Evolutionary conservation across 176 grass and related monocot species (phyloP).

Genomic region (Rhipidocladum racemiflorum): DNA sequence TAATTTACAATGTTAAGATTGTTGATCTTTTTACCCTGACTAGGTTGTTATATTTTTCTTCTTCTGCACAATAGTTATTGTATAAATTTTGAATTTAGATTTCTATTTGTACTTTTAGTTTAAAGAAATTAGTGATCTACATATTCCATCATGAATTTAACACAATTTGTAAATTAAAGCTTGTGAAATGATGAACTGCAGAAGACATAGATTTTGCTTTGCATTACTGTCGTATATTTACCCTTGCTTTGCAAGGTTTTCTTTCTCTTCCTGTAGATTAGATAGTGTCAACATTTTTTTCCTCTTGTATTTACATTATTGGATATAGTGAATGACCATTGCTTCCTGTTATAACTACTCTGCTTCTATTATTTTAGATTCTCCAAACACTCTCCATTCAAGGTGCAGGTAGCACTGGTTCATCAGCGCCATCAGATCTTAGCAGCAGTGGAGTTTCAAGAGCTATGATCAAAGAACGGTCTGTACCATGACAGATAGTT

Average conservation of each 20-base stretch:
- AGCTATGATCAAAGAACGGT: constrained; percentile 70
- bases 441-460: constrained; percentile 65
- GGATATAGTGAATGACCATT: constrained; percentile 7
- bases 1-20: constrained; percentile 8
- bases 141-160: neutral
- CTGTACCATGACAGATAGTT: neutral
- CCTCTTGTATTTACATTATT: neutral
- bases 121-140: neutral
- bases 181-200: constrained; percentile 14
- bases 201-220: neutral
- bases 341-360: constrained; percentile 26
- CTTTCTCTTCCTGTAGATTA: neutral
- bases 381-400: constrained; percentile 66
- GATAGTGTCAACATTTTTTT: neutral
- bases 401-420: constrained; percentile 37
- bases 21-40: constrained; percentile 9
- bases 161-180: constrained; percentile 10
- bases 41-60: constrained; percentile 27
- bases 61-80: constrained; percentile 3
- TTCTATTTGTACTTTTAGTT: neutral
- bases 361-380: constrained; percentile 50
- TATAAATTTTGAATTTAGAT: neutral
- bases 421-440: constrained; percentile 45
- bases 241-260: constrained; percentile 12
- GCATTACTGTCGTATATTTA: neutral